Percentiles rank a stretch among this genome's conserved stretches.
Conservation (phyloP, 2,329 filamentous ascomycete genomes). For the Pseudogymnoascus sp. region DNA sequence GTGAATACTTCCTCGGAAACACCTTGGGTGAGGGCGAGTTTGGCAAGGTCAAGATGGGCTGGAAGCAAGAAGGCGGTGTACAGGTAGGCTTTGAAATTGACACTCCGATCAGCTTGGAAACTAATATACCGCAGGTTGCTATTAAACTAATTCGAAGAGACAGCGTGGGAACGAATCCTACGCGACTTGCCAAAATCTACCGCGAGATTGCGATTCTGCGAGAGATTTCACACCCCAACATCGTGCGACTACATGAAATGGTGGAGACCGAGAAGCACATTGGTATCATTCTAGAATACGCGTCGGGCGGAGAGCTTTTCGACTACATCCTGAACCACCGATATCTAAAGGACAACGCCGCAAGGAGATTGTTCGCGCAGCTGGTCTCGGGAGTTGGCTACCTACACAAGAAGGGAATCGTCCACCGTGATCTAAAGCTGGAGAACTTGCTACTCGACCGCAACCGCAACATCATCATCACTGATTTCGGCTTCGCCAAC, state of each 20-base stretch:
- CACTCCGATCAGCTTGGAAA: background rate
- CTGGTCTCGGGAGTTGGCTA: constrained; percentile 95
- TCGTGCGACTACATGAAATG: constrained; percentile 95
- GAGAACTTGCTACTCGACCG: constrained; percentile 92
- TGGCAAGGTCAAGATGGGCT: constrained; percentile 96
- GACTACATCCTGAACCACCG: constrained; percentile 97
- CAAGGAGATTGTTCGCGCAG: constrained; percentile 86
- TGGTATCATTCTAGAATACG: constrained; percentile 96
- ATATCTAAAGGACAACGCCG: constrained; percentile 89
- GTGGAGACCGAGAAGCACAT: constrained; percentile 96
- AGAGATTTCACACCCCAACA: constrained; percentile 88
- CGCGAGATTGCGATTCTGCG: constrained; percentile 89
- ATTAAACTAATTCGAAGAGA: constrained; percentile 97
- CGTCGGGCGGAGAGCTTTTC: constrained; percentile 93
- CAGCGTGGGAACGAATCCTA: constrained; percentile 78
- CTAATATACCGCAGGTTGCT: constrained; percentile 57
- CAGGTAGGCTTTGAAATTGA: constrained; percentile 44
- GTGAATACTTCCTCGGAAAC: constrained; percentile 90
- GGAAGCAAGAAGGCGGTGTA: constrained; percentile 90
- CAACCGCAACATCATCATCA: constrained; percentile 98
- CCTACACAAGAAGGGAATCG: constrained; percentile 96
- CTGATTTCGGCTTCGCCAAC: constrained; percentile 97
- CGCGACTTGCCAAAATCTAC: constrained; percentile 89
- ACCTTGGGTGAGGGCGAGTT: constrained; percentile 97
- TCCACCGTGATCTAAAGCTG: constrained; percentile 92